phyloP scores from a whole-genome alignment of 257 asterid species.

The Jacaranda copaia region DNA sequence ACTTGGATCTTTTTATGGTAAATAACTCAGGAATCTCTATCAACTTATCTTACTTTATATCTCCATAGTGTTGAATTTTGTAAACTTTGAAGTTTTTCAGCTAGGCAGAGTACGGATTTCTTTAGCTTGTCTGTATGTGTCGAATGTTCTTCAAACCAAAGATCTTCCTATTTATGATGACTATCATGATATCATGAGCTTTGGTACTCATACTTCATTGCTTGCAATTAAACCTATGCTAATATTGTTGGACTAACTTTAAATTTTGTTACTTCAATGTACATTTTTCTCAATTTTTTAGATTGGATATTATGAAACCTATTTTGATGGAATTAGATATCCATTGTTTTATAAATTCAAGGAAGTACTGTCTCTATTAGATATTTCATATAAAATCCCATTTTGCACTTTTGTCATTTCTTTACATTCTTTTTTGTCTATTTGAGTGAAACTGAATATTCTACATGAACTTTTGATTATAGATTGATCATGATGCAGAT shows the following conservation, averaged over 20 bases:
- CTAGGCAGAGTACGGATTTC: constrained; percentile 96
- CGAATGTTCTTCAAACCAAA: constrained; percentile 92
- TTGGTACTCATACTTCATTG: constrained; percentile 61
- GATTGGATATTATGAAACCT: neutral
- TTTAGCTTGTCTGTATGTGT: constrained; percentile 74
- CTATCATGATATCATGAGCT: constrained; percentile 95
- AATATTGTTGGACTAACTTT: neutral
- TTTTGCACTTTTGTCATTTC: constrained; percentile 21
- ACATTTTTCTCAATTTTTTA: neutral
- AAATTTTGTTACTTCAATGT: constrained; percentile 9
- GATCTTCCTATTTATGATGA: constrained; percentile 97
- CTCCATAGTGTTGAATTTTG: constrained; percentile 77
- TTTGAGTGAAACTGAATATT: constrained; percentile 28
- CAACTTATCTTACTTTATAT: constrained; percentile 76
- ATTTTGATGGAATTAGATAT: neutral
- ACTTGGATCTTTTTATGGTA: constrained; percentile 30
- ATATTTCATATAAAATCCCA: constrained; percentile 25
- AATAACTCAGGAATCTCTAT: constrained; percentile 78
- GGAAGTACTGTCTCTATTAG: constrained; percentile 12
- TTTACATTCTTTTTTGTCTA: neutral
- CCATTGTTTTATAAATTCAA: constrained; percentile 12
- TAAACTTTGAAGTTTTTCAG: constrained; percentile 77
- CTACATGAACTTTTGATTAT: constrained; percentile 45
- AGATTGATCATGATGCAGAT: constrained; percentile 95
- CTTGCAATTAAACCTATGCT: constrained; percentile 4